Evolutionary conservation across 305 asterid species (phyloP).

Genomic region (Rubia balearica): DNA sequence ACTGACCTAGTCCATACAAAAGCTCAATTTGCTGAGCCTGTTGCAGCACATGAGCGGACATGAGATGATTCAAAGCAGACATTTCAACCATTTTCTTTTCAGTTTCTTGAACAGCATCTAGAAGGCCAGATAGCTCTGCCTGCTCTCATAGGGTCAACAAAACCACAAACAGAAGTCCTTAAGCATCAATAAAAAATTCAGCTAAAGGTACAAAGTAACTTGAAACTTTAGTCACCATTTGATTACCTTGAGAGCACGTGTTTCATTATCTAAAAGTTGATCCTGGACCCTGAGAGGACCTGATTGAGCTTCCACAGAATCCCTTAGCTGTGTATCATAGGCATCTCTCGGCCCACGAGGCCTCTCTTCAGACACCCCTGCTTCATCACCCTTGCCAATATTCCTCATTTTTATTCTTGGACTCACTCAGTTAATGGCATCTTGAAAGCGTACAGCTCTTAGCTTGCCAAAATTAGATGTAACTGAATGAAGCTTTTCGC

Average conservation of each 20-base stretch:
- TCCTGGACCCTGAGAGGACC: slow-evolving; percentile 57
- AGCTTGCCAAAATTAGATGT: slow-evolving; percentile 83
- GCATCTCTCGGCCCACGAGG: slow-evolving; percentile 25
- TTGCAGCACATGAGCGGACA: slow-evolving; percentile 92
- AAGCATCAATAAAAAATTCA: background rate
- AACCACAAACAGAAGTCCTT: background rate
- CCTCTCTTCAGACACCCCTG: slow-evolving; percentile 34
- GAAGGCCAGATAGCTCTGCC: slow-evolving; percentile 73
- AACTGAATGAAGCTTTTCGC: slow-evolving; percentile 84
- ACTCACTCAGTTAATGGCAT: slow-evolving; percentile 68
- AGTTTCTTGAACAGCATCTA: slow-evolving; percentile 88
- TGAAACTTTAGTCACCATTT: slow-evolving; percentile 9
- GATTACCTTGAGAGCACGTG: slow-evolving; percentile 80
- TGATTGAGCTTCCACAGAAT: slow-evolving; percentile 36
- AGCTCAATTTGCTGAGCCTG: slow-evolving; percentile 88
- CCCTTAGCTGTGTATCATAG: slow-evolving; percentile 37
- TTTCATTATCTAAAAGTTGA: slow-evolving; percentile 72
- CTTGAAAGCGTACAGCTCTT: slow-evolving; percentile 89
- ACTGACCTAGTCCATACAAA: slow-evolving; percentile 79
- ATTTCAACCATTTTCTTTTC: slow-evolving; percentile 94
- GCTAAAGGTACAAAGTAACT: slow-evolving; percentile 1
- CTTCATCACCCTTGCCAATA: slow-evolving; percentile 21
- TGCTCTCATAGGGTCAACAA: slow-evolving; percentile 26
- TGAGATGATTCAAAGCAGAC: slow-evolving; percentile 93
- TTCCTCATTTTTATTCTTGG: slow-evolving; percentile 67